Percentiles rank a stretch among this genome's conserved stretches.
These are phyloP conservation scores for Plasmopara halstedii DNA, from an alignment of 352 stramenopile species.

Conservation along the genomic window DNA sequence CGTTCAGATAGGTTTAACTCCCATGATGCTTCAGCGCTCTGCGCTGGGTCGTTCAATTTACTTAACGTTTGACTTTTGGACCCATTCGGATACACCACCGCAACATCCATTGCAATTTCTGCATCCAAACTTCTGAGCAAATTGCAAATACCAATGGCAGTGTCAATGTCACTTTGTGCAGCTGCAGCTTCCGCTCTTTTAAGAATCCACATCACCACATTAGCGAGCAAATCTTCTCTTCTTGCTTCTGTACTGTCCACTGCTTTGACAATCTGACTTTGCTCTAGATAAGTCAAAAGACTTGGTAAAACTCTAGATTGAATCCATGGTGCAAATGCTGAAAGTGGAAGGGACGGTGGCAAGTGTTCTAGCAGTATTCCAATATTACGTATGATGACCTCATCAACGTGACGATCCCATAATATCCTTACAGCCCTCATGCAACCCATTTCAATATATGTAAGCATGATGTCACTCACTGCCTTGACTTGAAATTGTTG, in stretches of 20 bases:
- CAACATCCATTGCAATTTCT: neutral
- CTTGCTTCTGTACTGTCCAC: neutral
- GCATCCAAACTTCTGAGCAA: slow-evolving; percentile 11
- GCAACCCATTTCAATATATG: slow-evolving; percentile 38
- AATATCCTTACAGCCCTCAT: slow-evolving; percentile 47
- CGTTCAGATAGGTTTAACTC: slow-evolving; percentile 9
- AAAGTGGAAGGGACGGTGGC: slow-evolving; percentile 33
- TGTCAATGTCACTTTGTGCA: slow-evolving; percentile 18
- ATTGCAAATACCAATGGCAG: slow-evolving; percentile 27
- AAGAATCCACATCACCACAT: slow-evolving; percentile 28
- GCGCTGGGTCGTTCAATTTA: neutral
- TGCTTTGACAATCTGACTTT: slow-evolving; percentile 1
- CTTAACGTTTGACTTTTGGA: slow-evolving; percentile 15
- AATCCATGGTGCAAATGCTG: slow-evolving; percentile 45
- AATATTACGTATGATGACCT: slow-evolving; percentile 27
- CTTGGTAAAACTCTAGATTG: slow-evolving; percentile 41
- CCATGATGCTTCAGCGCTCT: neutral
- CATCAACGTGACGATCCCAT: slow-evolving; percentile 44
- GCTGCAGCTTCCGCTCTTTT: slow-evolving; percentile 21
- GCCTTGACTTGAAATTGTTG: slow-evolving; percentile 25
- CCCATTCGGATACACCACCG: slow-evolving; percentile 13
- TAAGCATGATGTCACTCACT: slow-evolving; percentile 29
- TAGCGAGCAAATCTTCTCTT: slow-evolving; percentile 9
- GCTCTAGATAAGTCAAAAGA: slow-evolving; percentile 24
- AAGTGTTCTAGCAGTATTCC: slow-evolving; percentile 27